Evolutionary conservation across 1,284 basidiomycete genomes (phyloP).

Genomic region (Apiotrichum mycotoxinovorans): DNA sequence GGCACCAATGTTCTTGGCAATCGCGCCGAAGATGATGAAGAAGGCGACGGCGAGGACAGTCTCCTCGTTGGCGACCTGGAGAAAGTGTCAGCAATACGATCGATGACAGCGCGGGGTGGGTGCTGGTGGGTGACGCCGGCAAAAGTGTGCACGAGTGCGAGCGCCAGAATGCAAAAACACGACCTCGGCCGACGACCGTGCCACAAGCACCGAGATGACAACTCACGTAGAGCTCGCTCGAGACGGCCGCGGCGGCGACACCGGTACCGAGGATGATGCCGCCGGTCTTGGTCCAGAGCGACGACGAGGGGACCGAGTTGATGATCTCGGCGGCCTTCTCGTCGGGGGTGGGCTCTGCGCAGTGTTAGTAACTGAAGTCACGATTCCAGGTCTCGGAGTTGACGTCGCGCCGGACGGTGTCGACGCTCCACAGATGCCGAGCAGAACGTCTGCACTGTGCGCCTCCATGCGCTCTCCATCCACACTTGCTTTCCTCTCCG

Average conservation of each 20-base stretch:
- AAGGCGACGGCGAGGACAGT: conserved; percentile 78
- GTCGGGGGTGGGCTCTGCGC: conserved; percentile 60
- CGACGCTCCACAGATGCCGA: not conserved
- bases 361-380: not conserved
- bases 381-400: too few relatives aligned
- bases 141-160: too few relatives aligned
- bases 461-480: not conserved
- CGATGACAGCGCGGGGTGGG: not conserved
- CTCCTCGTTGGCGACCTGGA: conserved; percentile 82
- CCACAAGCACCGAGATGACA: too few relatives aligned
- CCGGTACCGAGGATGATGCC: conserved; percentile 87
- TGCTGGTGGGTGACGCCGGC: too few relatives aligned
- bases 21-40: conserved; percentile 78
- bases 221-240: conserved; percentile 85
- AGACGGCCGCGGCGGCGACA: conserved; percentile 86
- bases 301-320: conserved; percentile 86
- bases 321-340: conserved; percentile 88
- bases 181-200: too few relatives aligned
- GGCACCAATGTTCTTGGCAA: conserved; percentile 72
- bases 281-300: conserved; percentile 91
- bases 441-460: not conserved
- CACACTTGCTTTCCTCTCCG: too few relatives aligned
- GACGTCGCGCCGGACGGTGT: too few relatives aligned
- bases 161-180: too few relatives aligned
- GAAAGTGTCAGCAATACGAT: not conserved